Evolutionary conservation across 257 asterid genomes (phyloP), one percentile per base, ranked within the genome.

Genomic region (Nicotiana benthamiana): DNA sequence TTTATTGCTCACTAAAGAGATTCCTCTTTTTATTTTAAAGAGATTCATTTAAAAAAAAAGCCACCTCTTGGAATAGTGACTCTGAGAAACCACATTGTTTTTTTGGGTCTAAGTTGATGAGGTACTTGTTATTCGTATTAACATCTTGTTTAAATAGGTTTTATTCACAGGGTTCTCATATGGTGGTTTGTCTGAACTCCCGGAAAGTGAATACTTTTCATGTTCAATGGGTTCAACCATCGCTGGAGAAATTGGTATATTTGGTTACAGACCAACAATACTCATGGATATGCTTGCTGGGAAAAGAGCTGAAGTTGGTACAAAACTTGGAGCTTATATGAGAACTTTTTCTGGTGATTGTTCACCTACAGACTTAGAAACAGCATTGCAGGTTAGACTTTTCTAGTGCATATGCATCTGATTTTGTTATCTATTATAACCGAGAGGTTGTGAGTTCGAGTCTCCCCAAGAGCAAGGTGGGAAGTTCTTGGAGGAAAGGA

Each of bases 241-340:
- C 83, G 96, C 98, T 86, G 98, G 97, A 32, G 98, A 94, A 86
- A 94, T 94, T 85, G 98, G 98, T 84, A 90, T 94, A 66, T 94
- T 90, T 92, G 98, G 98, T 60, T 90, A 93, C 87, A 88, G 97
- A 83, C 98, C 98, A 80, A 87, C 98, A 53, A 90, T 93, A 82
- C 94, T 94, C 17, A 77, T 93, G 86, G 98, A 94, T 81, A 92
- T 94, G 97, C 97, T 94, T 86, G 98, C 97, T 88, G 98, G 98
- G 83, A 94, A 92, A 91, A 89, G 97, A 87, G 97, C 97, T 83
- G 97, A 93, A 91, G 96, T 94, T 78, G 96, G 94, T 80, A 92
- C 97, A 78, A 90, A 91, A 75, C 90, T 94, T 84, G 98, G 97
- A 83, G 96, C 97, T 75, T 94, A 94, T 82, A 93, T 92, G 98